Percentiles rank a stretch among this genome's conserved stretches.
Evolutionary conservation across 495 filamentous ascomycete species (phyloP).

Genomic region (Hypomontagnella submonticulosa): DNA sequence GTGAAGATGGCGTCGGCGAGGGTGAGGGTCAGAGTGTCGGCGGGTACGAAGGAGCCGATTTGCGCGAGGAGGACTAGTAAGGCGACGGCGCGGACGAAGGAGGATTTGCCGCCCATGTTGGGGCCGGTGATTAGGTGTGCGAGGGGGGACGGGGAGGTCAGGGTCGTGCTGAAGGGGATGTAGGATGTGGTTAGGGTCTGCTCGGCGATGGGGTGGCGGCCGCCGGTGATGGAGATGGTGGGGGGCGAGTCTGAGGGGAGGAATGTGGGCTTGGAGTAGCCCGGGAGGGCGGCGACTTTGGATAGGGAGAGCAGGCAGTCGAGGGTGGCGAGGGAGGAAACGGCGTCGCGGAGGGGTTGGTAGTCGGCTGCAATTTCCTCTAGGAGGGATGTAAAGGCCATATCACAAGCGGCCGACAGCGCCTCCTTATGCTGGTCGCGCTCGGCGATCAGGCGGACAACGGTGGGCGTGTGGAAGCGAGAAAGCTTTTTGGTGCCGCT

Average conservation of each 20-base stretch:
- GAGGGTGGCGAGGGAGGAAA: slow-evolving; percentile 85
- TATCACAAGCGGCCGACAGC: slow-evolving; percentile 90
- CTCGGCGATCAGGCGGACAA: slow-evolving; percentile 82
- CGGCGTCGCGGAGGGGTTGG: slow-evolving; percentile 86
- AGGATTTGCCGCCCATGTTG: slow-evolving; percentile 98
- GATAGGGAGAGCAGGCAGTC: slow-evolving; percentile 92
- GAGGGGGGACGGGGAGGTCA: slow-evolving; percentile 68
- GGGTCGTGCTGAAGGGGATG: slow-evolving; percentile 87
- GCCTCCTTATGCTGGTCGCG: slow-evolving; percentile 95
- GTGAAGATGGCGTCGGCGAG: slow-evolving; percentile 93
- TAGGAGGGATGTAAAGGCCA: slow-evolving; percentile 79
- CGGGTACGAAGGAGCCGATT: slow-evolving; percentile 93
- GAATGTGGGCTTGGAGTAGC: slow-evolving; percentile 89
- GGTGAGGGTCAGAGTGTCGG: slow-evolving; percentile 75
- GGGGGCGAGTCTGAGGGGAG: slow-evolving; percentile 65
- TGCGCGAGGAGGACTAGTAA: slow-evolving; percentile 95
- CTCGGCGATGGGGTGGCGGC: slow-evolving; percentile 96
- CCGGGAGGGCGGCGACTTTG: slow-evolving; percentile 82
- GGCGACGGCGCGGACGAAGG: slow-evolving; percentile 91
- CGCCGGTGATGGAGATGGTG: slow-evolving; percentile 76
- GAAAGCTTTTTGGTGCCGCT: slow-evolving; percentile 92
- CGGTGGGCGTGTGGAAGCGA: slow-evolving; percentile 94
- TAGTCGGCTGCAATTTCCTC: slow-evolving; percentile 81
- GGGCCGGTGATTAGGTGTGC: slow-evolving; percentile 93
- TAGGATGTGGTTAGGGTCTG: slow-evolving; percentile 86